phyloP scores from a whole-genome alignment of 169 alveolate genomes.

The Amoebophrya sp. region DNA sequence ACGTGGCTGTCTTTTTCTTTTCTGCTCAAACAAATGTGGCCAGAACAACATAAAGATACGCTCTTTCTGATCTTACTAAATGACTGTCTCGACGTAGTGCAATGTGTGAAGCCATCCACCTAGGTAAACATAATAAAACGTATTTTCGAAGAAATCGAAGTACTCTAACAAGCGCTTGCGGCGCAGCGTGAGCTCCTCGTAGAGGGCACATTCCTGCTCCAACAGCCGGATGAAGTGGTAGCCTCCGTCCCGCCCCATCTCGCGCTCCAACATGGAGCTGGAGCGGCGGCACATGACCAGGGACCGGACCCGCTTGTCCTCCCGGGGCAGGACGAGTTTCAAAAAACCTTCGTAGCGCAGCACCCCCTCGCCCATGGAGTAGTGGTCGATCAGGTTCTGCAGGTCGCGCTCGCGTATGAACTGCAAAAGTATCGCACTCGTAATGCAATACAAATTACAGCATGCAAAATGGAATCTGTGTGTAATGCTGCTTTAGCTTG shows the following conservation, averaged over 20 bases:
- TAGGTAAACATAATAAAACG: too few species aligned
- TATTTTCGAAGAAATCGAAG: too few species aligned
- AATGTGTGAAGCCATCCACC: too few species aligned
- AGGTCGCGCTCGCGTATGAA: neutral
- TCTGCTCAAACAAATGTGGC: too few species aligned
- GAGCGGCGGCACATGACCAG: neutral
- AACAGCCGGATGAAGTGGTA: constrained; percentile 21
- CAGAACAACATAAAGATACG: too few species aligned
- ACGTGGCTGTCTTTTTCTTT: too few species aligned
- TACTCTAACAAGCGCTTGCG: neutral
- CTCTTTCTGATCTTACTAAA: too few species aligned
- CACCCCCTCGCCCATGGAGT: neutral
- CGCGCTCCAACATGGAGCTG: constrained; percentile 13
- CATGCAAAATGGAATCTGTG: too few species aligned
- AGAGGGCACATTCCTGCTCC: neutral
- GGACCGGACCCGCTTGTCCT: constrained; percentile 11
- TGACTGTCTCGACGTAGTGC: too few species aligned
- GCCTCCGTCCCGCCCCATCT: constrained; percentile 17
- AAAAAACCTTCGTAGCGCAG: neutral
- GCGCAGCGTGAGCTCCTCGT: neutral
- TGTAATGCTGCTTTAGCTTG: too few species aligned
- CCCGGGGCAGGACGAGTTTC: constrained; percentile 13
- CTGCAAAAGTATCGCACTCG: too few species aligned
- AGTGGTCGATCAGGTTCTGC: neutral
- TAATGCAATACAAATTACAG: too few species aligned